Evolutionary conservation across 2,329 filamentous ascomycete species (phyloP).

Genomic region (Sordariomycetes sp.): DNA sequence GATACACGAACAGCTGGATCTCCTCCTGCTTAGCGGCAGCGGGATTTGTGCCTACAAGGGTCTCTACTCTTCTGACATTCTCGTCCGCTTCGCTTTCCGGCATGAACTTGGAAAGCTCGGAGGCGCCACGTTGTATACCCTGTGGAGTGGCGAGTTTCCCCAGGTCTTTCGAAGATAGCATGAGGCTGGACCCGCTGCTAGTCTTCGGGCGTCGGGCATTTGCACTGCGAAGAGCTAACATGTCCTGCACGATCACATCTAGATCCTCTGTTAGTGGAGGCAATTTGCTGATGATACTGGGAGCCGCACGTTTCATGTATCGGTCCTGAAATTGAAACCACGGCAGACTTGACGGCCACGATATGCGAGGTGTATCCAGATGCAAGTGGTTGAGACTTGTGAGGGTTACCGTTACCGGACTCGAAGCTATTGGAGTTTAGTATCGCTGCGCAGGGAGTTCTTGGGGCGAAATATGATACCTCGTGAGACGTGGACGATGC

Average conservation of each 20-base stretch:
- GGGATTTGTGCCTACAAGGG: neutral
- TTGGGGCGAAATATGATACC: neutral
- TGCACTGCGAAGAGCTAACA: too few relatives aligned
- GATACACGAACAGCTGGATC: neutral
- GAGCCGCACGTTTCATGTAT: neutral
- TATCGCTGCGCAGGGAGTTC: too few relatives aligned
- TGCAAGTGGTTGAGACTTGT: neutral
- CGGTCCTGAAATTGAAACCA: constrained; percentile 3
- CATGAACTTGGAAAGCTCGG: neutral
- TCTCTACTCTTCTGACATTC: neutral
- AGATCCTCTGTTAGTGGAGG: too few relatives aligned
- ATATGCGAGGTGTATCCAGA: neutral
- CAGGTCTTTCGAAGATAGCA: neutral
- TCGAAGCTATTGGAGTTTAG: neutral
- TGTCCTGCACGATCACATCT: too few relatives aligned
- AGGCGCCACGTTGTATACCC: neutral
- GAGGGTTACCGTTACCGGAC: neutral
- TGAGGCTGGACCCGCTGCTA: neutral
- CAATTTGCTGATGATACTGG: too few relatives aligned
- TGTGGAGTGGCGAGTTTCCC: neutral
- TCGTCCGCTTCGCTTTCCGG: neutral
- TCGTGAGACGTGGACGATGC: neutral
- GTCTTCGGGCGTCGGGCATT: too few relatives aligned
- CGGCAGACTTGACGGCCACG: neutral
- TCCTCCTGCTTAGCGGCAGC: neutral